A percentile compares a stretch with the other conserved stretches of the same genome.
Evolutionary conservation across 2,329 filamentous ascomycete species (phyloP).

Genomic region (Aspergillus sp.): DNA sequence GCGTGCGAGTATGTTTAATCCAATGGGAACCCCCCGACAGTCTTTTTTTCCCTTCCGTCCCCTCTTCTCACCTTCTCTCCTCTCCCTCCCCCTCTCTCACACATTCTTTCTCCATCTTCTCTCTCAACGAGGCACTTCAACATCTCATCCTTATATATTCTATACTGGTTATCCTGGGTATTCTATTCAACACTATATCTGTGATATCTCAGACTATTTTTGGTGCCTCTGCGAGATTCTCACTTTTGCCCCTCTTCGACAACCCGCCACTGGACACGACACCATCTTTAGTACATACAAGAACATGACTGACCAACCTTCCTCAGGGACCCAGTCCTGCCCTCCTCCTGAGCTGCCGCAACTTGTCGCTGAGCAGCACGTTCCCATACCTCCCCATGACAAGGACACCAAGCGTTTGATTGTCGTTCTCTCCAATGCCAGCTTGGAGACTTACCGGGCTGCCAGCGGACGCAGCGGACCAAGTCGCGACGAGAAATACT

Average conservation of each 20-base stretch:
- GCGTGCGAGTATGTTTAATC: slow-evolving; percentile 30
- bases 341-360: slow-evolving; percentile 85
- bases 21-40: not conserved
- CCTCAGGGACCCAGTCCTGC: slow-evolving; percentile 80
- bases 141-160: not conserved
- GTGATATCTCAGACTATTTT: not conserved
- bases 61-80: not conserved
- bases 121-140: not conserved
- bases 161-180: not conserved
- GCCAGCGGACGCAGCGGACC: slow-evolving; percentile 60
- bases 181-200: not conserved
- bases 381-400: slow-evolving; percentile 74
- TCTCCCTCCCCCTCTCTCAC: not conserved
- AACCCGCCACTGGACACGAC: slow-evolving; percentile 2
- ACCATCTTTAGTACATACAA: not conserved
- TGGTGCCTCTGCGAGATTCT: not conserved
- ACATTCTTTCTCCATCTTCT: not conserved
- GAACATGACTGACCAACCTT: slow-evolving; percentile 21
- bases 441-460: slow-evolving; percentile 94
- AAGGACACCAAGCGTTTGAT: slow-evolving; percentile 89
- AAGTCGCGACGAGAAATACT: slow-evolving; percentile 85
- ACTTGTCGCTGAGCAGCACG: slow-evolving; percentile 86
- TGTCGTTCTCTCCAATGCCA: slow-evolving; percentile 93
- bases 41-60: slow-evolving; percentile 3
- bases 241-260: slow-evolving; percentile 1